Base-by-base conservation (phyloP, 768 basidiomycete genomes). In the Pholiota conissans region DNA sequence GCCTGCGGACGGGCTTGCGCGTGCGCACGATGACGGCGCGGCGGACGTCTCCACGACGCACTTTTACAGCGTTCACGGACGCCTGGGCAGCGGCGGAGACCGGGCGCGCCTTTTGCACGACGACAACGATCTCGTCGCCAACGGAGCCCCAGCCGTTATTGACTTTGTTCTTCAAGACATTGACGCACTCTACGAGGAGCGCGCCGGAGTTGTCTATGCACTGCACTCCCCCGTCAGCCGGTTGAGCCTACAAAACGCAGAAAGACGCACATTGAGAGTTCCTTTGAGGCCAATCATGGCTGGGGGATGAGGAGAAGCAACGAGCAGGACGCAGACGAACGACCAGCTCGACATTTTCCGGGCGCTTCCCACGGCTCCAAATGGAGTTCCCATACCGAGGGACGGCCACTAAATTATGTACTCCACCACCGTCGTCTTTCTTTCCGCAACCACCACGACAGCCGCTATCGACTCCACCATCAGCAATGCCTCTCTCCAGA, bases 201-300 rank as follows among this genome's bases (percentile, higher is more conserved):
- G 93, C 95, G 29, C 96, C 96, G 5, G 96, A 95, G 74, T 98
- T 98, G 79, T 98, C 96, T 72, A 98, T 97, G 62, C 93, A 88
- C 92, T 94, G 55, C 18, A 49, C 6, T 45, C 8, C 35, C 0
- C 7, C 39, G 35, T 16, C 49, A 39, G 39, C 29, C 32, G 11
- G 6, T 27, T 18, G 20, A 24, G 49, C 34, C 24, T 16, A 14
- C 47, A 26, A 52, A 26, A 51, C 20, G 72, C 83, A 53, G 22
- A 49, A 20, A 55, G 22, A 73, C 84, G 55, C 63, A 92, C 93
- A 76, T 93, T 95, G 58, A 98, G 83, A 0, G 87, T 93, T 55
- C 87, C 84, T 71, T 98, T 98, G 67, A 98, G 91, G 58, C 95
- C 95, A 79, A 98, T 93, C 95, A 98, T 98, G 55, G 59, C 58